phyloP scores from a whole-genome alignment of 2,329 filamentous ascomycete species.

The Colletotrichum sp. region DNA sequence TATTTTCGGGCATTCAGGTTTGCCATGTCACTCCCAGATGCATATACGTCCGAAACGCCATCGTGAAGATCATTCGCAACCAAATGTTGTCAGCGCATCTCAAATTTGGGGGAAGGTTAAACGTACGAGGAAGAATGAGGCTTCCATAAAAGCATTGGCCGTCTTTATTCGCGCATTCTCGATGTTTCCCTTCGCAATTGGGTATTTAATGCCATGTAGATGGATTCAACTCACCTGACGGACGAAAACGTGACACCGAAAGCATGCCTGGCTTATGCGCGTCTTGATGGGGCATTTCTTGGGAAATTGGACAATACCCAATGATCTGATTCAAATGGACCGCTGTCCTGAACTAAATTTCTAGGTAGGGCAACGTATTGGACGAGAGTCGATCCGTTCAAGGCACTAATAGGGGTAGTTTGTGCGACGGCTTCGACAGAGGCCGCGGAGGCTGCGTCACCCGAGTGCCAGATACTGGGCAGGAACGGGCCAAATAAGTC shows the following conservation, averaged over 20 bases:
- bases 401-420: background rate
- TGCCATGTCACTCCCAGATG: background rate
- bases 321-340: accelerated
- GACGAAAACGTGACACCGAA: background rate
- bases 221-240: background rate
- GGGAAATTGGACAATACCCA: background rate
- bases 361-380: background rate
- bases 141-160: background rate
- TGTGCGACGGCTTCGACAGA: background rate
- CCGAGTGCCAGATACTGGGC: background rate
- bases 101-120: background rate
- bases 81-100: background rate
- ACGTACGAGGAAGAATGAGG: background rate
- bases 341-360: background rate
- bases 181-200: background rate
- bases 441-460: background rate
- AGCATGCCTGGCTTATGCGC: background rate
- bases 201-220: background rate
- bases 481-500: background rate
- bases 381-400: background rate
- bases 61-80: background rate
- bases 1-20: background rate
- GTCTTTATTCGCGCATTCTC: background rate
- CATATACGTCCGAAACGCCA: background rate
- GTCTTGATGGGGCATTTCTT: background rate